phyloP scores from a whole-genome alignment of 2,329 filamentous ascomycete species.

The Aspergillus felis region DNA sequence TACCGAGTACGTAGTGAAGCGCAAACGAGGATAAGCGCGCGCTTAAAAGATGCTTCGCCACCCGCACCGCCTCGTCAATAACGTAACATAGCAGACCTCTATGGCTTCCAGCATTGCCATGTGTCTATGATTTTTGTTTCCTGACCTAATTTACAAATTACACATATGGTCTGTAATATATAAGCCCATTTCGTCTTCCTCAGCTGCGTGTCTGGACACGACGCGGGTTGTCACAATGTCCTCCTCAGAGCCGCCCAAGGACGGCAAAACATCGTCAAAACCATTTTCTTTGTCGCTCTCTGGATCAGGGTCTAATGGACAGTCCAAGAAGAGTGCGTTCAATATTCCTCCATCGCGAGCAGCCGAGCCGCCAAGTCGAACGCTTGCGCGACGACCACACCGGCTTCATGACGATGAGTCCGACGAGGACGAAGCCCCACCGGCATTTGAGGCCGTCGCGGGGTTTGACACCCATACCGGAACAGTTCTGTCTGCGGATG shows the following conservation, averaged over 20 bases:
- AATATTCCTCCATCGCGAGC: slow-evolving; percentile 24
- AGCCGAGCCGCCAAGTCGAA: slow-evolving; percentile 13
- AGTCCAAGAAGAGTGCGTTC: slow-evolving; percentile 29
- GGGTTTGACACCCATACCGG: slow-evolving; percentile 50
- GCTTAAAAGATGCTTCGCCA: slow-evolving; percentile 15
- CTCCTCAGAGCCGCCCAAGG: slow-evolving; percentile 8
- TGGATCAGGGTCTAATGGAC: slow-evolving; percentile 24
- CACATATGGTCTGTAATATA: neutral
- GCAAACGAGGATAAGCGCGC: slow-evolving; percentile 14
- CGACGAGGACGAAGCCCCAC: slow-evolving; percentile 45
- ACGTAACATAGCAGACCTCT: neutral
- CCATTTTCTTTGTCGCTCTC: slow-evolving; percentile 40
- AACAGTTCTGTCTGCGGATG: slow-evolving; percentile 39
- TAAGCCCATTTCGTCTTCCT: neutral
- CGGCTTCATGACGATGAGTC: slow-evolving; percentile 50
- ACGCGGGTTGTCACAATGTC: slow-evolving; percentile 9
- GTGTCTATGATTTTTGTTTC: neutral
- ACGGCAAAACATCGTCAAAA: slow-evolving; percentile 21
- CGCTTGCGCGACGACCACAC: slow-evolving; percentile 28
- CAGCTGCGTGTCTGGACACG: neutral
- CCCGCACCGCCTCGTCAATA: slow-evolving; percentile 3
- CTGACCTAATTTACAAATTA: neutral
- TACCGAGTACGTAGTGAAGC: neutral
- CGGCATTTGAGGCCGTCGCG: slow-evolving; percentile 45
- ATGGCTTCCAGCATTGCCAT: neutral